These are phyloP conservation scores for Pleurotus salmoneostramineus DNA, from an alignment of 768 basidiomycete genomes.

Conservation along the genomic window DNA sequence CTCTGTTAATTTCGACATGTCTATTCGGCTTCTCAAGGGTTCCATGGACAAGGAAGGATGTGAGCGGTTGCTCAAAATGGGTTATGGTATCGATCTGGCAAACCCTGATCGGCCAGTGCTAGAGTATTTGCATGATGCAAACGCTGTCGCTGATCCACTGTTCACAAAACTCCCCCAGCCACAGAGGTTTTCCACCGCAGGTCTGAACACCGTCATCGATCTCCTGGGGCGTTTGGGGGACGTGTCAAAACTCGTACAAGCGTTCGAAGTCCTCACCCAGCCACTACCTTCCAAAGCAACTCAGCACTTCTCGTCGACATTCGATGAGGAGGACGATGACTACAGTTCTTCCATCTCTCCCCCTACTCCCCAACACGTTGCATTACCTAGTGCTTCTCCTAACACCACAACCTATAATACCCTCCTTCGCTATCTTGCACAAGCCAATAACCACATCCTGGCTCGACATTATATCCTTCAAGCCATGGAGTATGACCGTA, in stretches of 20 bases:
- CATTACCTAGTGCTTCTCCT: conserved; percentile 42
- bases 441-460: conserved; percentile 42
- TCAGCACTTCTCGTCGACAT: conserved; percentile 46
- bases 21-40: conserved; percentile 65
- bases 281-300: conserved; percentile 51
- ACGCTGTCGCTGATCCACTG: conserved; percentile 3
- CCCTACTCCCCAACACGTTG: conserved; percentile 25
- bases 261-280: conserved; percentile 76
- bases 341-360: conserved; percentile 41
- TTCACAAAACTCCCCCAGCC: conserved; percentile 17
- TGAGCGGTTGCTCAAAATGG: conserved; percentile 55
- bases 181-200: conserved; percentile 54
- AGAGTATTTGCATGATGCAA: conserved; percentile 29
- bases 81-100: conserved; percentile 74
- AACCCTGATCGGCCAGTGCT: conserved; percentile 68
- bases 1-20: conserved; percentile 61
- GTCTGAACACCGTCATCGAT: conserved; percentile 73
- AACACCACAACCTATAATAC: conserved; percentile 66
- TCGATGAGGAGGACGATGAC: conserved; percentile 66
- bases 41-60: conserved; percentile 54
- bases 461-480: conserved; percentile 65
- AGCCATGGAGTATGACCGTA: conserved; percentile 43
- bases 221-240: conserved; percentile 58
- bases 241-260: conserved; percentile 64
- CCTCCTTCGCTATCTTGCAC: conserved; percentile 56